phyloP scores from a whole-genome alignment of 345 rosid species.

The Populus nigra region DNA sequence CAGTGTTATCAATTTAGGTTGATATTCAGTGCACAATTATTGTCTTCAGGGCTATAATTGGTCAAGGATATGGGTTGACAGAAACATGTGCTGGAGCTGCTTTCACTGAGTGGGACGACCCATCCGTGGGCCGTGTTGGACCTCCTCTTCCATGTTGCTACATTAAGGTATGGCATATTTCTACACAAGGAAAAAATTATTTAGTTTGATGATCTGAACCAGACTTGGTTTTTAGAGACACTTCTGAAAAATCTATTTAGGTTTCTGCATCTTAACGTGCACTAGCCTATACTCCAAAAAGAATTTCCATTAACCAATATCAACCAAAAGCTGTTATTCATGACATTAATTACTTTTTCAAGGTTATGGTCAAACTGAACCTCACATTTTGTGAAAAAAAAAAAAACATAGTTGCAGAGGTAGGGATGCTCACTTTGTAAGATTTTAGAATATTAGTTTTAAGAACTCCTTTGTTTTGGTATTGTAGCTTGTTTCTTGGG shows the following conservation, averaged over 20 bases:
- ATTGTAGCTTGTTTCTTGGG: constrained; percentile 87
- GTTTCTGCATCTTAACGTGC: background rate
- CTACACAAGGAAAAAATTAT: background rate
- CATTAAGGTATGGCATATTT: constrained; percentile 52
- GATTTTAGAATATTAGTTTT: background rate
- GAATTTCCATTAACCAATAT: background rate
- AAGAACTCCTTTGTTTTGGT: constrained; percentile 8
- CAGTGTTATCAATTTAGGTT: constrained; percentile 2
- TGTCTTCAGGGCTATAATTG: constrained; percentile 63
- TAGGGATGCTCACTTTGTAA: background rate
- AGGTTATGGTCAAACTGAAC: background rate
- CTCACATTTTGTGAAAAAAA: background rate
- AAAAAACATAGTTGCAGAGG: background rate
- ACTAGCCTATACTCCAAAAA: background rate
- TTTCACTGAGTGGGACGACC: constrained; percentile 75
- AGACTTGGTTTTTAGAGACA: background rate
- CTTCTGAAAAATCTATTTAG: background rate
- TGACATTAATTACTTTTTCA: background rate
- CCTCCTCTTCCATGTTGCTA: constrained; percentile 84
- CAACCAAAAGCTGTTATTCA: background rate
- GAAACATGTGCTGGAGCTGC: constrained; percentile 92
- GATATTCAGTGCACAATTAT: constrained; percentile 9
- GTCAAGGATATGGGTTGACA: constrained; percentile 94
- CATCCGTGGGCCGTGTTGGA: constrained; percentile 78
- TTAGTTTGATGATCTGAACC: background rate